Evolutionary conservation across 2,329 filamentous ascomycete genomes (phyloP).

Genomic region (Trichophyton verrucosum): DNA sequence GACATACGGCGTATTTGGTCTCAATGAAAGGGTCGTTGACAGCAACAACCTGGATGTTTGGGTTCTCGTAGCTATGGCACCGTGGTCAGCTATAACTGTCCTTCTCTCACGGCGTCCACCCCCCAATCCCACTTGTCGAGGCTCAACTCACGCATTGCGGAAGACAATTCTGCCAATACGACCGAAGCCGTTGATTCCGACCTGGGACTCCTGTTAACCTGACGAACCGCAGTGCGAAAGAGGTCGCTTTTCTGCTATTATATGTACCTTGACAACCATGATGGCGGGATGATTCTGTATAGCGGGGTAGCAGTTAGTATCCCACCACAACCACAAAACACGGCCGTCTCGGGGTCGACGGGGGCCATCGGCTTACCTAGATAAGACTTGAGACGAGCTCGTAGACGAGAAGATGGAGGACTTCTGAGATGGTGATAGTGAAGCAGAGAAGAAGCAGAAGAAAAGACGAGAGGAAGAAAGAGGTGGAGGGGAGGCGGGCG

Average conservation of each 20-base stretch:
- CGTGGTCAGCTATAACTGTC: too few species aligned
- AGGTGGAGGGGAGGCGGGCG: conserved; percentile 5
- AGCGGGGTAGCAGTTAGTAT: conserved; percentile 7
- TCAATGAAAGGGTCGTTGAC: conserved; percentile 99
- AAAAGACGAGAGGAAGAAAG: conserved; percentile 5
- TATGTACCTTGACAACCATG: conserved; percentile 15
- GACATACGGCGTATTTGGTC: conserved; percentile 86
- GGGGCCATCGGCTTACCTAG: neutral
- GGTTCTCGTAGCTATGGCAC: conserved; percentile 59
- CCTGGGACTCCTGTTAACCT: conserved; percentile 42
- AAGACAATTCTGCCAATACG: conserved; percentile 98
- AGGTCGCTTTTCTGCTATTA: neutral
- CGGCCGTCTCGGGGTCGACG: neutral
- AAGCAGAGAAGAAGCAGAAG: neutral
- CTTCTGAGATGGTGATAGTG: conserved; percentile 1
- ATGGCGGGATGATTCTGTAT: conserved; percentile 8
- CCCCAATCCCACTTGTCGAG: neutral
- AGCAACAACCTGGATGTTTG: conserved; percentile 81
- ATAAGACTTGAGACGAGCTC: neutral
- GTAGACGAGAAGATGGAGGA: neutral
- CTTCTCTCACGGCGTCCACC: too few species aligned
- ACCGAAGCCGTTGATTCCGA: conserved; percentile 99
- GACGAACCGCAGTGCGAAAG: neutral
- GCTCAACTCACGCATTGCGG: conserved; percentile 71
- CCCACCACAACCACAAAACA: neutral